Percentiles rank a stretch among this genome's conserved stretches.
Conservation (phyloP, 257 asterid genomes). For the Osmanthus fragrans region DNA sequence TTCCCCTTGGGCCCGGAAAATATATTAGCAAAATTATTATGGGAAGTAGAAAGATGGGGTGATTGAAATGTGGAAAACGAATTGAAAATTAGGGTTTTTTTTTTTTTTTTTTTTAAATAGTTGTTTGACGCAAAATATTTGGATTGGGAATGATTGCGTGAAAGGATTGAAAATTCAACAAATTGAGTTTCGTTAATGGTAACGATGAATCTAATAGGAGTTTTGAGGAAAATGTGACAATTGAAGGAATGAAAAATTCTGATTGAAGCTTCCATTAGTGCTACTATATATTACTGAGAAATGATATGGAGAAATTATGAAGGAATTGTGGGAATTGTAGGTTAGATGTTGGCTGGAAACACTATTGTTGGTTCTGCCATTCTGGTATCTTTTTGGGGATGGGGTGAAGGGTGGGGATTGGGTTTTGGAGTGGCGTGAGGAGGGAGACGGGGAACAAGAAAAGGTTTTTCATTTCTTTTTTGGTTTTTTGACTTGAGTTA, state of each 20-base stretch:
- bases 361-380: too few species aligned
- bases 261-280: constrained; percentile 56
- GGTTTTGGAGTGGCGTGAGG: too few species aligned
- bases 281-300: not conserved
- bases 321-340: not conserved
- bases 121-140: not conserved
- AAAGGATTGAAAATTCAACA: constrained; percentile 13
- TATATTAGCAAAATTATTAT: constrained; percentile 11
- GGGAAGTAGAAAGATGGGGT: too few species aligned
- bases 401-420: too few species aligned
- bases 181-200: not conserved
- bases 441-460: too few species aligned
- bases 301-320: not conserved
- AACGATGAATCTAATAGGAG: constrained; percentile 9
- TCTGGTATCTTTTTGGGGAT: too few species aligned
- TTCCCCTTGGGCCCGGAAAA: constrained; percentile 30
- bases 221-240: constrained; percentile 32
- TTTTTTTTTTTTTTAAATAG: too few species aligned
- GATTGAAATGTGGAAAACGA: too few species aligned
- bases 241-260: constrained; percentile 40
- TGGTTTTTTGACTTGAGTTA: too few species aligned
- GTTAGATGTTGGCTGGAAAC: not conserved
- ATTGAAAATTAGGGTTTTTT: too few species aligned
- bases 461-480: too few species aligned
- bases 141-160: constrained; percentile 7